Base-by-base conservation (phyloP, 139 green algal genomes). In the Klebsormidium nitens region DNA sequence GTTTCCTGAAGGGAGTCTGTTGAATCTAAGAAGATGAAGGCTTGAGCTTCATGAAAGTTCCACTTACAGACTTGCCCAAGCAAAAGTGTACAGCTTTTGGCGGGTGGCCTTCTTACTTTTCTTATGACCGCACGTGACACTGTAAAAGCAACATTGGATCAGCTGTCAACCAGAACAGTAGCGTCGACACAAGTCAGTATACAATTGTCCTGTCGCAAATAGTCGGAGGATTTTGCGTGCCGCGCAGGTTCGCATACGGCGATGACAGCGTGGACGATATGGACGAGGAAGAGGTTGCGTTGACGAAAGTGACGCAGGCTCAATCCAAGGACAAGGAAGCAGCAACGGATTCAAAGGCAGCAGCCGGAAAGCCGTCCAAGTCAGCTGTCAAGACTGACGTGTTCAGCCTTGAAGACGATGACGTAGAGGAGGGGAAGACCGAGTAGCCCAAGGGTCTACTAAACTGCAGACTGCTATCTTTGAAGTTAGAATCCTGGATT, bases 401-500 rank as follows among this genome's bases (percentile, higher is more conserved):
- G 23, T 71, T 71, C 40, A n/a, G 4, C n/a, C 5, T 71, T 59
- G 62, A 70, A 29, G 64, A 71, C 3, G 64, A 60, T 6, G 64
- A 64, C 19, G 61, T 58, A 5, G 61, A 32, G 5, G 26, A 44
- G 23, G 57, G 23, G 6, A 64, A 64, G 0, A 39, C 44, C 4
- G 57, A 42, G 57, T 64, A 44, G n/a, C n/a, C n/a, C n/a, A n/a
- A n/a, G n/a, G n/a, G n/a, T n/a, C n/a, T n/a, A n/a, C n/a, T n/a
- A n/a, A n/a, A n/a, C n/a, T n/a, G n/a, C n/a, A n/a, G n/a, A n/a
- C n/a, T n/a, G n/a, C n/a, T n/a, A n/a, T n/a, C n/a, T n/a, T n/a
- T n/a, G n/a, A n/a, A n/a, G n/a, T n/a, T n/a, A n/a, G n/a, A n/a
- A n/a, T n/a, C n/a, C n/a, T n/a, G n/a, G n/a, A n/a, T n/a, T n/a